Base-by-base conservation (phyloP, 805 yeast species). In the Tetrapisispora taiwanensis region DNA sequence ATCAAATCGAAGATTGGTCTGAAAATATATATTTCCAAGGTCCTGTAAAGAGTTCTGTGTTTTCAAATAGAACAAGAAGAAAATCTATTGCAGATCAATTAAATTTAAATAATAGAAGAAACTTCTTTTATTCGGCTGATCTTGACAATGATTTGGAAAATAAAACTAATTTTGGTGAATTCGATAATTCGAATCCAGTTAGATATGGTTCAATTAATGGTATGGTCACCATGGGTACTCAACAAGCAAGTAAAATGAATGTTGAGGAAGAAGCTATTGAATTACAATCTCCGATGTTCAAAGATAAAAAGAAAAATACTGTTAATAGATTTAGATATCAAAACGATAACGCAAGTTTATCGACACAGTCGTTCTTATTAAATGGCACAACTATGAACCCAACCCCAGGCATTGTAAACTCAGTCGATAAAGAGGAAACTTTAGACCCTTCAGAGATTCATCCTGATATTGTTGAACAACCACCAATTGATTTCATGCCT, bases 401-500 rank as follows among this genome's bases (percentile, higher is more conserved):
- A 6, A 36, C 40, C 1, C 47, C 52, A 7, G 43, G 43, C 12
- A 42, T 44, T 3, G 33, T 48, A 17, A 26, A 37, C 10, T 18
- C 30, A 5, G 13, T 37, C 17, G 30, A 18, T 8, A 39, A 38
- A 12, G 60, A 74, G 7, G 69, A 67, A 28, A 72, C 81, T 3
- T 63, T 84, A 50, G 75, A 78, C 33, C 69, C 80, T 2, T 77
- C 75, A 43, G 58, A 79, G 15, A 73, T 83, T 46, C 85, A 80
- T 52, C 84, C 88, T 10, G 84, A 84, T 56, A 84, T 78, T 26
- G 84, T 89, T 14, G 85, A 95, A 1, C 97, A 90, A 60, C 97
- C 97, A 0, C 95, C 95, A 1, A 75, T 79, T 15, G 84, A 76
- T 48, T 89, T 78, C 68, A 89, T 84, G 70, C 97, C 98, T 4